Evolutionary conservation across 192 early-diverging fungal species (phyloP).

Genomic region (Backusella morwellensis): DNA sequence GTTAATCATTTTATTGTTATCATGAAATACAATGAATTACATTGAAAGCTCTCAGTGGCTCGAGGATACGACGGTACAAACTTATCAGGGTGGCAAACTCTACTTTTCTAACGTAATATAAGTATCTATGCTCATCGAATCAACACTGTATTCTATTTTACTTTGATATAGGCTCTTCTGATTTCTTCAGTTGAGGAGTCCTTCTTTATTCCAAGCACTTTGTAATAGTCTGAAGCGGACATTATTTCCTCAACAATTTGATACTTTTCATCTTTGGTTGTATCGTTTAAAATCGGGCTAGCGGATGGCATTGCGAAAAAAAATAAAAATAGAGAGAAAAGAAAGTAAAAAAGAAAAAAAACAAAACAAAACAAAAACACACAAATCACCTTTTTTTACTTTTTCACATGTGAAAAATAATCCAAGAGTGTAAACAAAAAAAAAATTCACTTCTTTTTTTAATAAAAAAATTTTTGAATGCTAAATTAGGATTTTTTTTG

Average conservation of each 20-base stretch:
- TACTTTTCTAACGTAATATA: conserved; percentile 39
- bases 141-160: conserved; percentile 5
- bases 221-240: conserved; percentile 46
- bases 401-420: background rate
- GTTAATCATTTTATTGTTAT: background rate
- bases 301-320: background rate
- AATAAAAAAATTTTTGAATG: background rate
- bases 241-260: conserved; percentile 51
- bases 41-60: conserved; percentile 57
- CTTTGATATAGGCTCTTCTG: conserved; percentile 44
- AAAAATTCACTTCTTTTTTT: background rate
- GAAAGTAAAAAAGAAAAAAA: background rate
- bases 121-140: background rate
- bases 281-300: conserved; percentile 6
- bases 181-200: conserved; percentile 45
- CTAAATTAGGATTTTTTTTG: background rate
- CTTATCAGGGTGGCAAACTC: conserved; percentile 59
- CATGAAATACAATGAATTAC: conserved; percentile 23
- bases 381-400: background rate
- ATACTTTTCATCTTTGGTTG: conserved; percentile 25
- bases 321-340: background rate
- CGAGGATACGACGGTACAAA: conserved; percentile 52
- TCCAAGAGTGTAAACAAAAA: background rate
- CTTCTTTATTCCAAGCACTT: conserved; percentile 44
- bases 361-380: background rate